Percentiles rank a stretch among this genome's conserved stretches.
Evolutionary conservation across 805 yeast species (phyloP).

Genomic region (Metschnikowia lochheadii): DNA sequence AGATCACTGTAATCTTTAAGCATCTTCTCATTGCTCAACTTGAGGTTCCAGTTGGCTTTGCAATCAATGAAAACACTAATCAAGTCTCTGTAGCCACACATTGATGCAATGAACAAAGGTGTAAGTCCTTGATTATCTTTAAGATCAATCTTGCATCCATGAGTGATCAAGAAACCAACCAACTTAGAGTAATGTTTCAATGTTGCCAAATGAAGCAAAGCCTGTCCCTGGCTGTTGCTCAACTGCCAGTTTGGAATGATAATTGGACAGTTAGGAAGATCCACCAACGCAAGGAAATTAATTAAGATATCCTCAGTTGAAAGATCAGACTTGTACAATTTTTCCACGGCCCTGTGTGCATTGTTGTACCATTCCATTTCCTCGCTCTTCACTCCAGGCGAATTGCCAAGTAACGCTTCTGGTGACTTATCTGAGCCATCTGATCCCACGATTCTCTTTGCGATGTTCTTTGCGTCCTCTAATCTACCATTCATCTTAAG

Average conservation of each 20-base stretch:
- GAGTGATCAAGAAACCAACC: conserved; percentile 61
- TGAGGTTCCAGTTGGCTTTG: conserved; percentile 54
- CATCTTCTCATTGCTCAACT: conserved; percentile 46
- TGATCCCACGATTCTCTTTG: conserved; percentile 81
- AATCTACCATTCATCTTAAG: conserved; percentile 93
- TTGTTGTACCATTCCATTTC: conserved; percentile 47
- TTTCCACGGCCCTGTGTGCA: conserved; percentile 49
- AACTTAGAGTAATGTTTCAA: conserved; percentile 66
- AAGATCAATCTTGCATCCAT: conserved; percentile 60
- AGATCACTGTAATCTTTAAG: conserved; percentile 42
- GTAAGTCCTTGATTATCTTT: conserved; percentile 80
- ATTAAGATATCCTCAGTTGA: conserved; percentile 49
- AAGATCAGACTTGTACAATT: conserved; percentile 41
- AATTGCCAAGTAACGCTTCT: conserved; percentile 1
- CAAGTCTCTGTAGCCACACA: conserved; percentile 66
- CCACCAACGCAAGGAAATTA: conserved; percentile 54
- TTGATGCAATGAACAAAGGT: conserved; percentile 82
- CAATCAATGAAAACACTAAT: conserved; percentile 59
- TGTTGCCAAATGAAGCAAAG: conserved; percentile 82
- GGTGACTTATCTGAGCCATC: conserved; percentile 23
- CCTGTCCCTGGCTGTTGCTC: conserved; percentile 79
- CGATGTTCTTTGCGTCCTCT: conserved; percentile 93
- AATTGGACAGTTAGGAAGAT: conserved; percentile 58
- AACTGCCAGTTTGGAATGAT: conserved; percentile 73
- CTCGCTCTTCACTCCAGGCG: conserved; percentile 18